Evolutionary conservation across 1,139 yeast species (phyloP), one percentile per base, ranked within the genome.

Genomic region (Geotrichum australiense): DNA sequence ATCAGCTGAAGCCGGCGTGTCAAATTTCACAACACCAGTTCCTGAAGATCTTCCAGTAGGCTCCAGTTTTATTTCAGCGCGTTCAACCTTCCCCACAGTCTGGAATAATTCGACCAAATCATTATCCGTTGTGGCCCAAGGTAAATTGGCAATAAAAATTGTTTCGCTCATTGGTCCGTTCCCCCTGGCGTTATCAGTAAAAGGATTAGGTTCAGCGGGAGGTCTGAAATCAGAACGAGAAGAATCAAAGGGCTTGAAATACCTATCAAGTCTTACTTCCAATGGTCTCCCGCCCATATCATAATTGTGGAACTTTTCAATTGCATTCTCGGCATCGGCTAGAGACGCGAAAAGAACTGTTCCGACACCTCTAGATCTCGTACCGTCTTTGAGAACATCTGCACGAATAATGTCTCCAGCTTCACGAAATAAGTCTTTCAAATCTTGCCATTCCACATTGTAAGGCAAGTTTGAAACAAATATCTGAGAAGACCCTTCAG

Each of bases 301-400:
- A 89, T 83, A 84, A 67, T 96, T 95, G 68, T 87, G 85, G 62
- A 86, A 89, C 61, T 79, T 81, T 65, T 80, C 91, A 62, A 87
- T 83, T 52, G 96, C 96, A 58, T 84, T 87, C 49, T 71, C 70
- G 48, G 97, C 97, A 56, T 93, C 86, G 62, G 81, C 89, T 48
- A 53, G 82, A 49, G 80, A 77, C 63, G 85, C 95, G 66, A 82
- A 87, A 63, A 84, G 89, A 52, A 89, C 96, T 37, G 82, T 81
- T 43, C 96, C 97, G 56, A 77, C 80, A 2, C 96, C 96, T 62
- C 81, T 75, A 2, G 96, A 84, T 53, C 82, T 76, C 18, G 96
- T 95, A 38, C 69, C 72, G 52, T 77, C 84, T 39, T 70, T 63
- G 57, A 78, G 75, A 31, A 89, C 78, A 58, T 87, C 95, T 2